Percentiles rank a stretch among this genome's conserved stretches.
Evolutionary conservation across 75 land plant species (phyloP).

Genomic region (Picea sitchensis): DNA sequence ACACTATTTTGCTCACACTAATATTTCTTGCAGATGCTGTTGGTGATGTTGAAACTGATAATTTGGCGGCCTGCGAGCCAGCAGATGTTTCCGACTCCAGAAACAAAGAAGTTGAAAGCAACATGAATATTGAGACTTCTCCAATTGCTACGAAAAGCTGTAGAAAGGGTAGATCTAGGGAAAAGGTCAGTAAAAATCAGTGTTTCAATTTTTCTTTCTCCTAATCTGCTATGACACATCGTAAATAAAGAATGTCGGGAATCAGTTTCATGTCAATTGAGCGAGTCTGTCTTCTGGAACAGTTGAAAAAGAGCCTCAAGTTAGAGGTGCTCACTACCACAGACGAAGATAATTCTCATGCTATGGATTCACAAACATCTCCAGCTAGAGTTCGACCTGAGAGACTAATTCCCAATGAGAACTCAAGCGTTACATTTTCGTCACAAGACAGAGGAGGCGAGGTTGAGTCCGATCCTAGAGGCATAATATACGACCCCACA

Average conservation of each 20-base stretch:
- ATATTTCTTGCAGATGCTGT: neutral
- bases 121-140: neutral
- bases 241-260: neutral
- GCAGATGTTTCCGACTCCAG: constrained; percentile 4
- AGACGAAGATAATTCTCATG: neutral
- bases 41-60: neutral
- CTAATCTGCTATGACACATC: neutral
- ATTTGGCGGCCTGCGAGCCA: neutral
- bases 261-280: neutral
- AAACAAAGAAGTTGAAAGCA: neutral
- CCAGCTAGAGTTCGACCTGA: neutral
- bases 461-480: neutral
- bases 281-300: neutral
- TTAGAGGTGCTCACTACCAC: neutral
- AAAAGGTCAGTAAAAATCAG: neutral
- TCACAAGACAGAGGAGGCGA: neutral
- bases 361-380: neutral
- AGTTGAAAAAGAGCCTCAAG: neutral
- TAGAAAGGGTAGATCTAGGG: constrained; percentile 1
- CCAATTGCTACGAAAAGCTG: neutral
- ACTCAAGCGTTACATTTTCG: neutral
- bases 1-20: neutral
- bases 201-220: neutral
- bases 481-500: neutral
- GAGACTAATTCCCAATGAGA: neutral